Evolutionary conservation across 495 filamentous ascomycete species (phyloP).

Genomic region (Lentithecium fluviatile): DNA sequence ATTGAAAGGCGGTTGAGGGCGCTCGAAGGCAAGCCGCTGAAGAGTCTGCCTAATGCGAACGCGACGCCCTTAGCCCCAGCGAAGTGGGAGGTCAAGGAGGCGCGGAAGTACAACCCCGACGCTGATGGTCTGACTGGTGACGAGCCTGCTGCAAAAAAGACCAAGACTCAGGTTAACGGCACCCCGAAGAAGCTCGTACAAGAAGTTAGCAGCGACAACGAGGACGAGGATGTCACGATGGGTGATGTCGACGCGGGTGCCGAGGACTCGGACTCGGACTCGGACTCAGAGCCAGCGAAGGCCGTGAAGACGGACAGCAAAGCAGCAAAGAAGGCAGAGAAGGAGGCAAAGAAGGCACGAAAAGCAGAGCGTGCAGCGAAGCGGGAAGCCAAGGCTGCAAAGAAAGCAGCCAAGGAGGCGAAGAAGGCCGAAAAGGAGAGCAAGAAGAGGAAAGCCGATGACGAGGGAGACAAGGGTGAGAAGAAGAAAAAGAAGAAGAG

Average conservation of each 20-base stretch:
- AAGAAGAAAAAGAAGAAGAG: constrained; percentile 49
- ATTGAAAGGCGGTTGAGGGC: constrained; percentile 81
- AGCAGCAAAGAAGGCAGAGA: constrained; percentile 48
- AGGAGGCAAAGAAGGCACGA: constrained; percentile 51
- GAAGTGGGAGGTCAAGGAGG: constrained; percentile 91
- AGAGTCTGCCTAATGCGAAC: constrained; percentile 70
- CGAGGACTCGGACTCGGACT: constrained; percentile 25
- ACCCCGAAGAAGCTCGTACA: constrained; percentile 24
- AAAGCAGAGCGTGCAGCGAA: constrained; percentile 61
- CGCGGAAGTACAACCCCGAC: constrained; percentile 93
- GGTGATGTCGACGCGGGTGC: constrained; percentile 27
- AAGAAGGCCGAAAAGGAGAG: constrained; percentile 27
- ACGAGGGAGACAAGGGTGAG: constrained; percentile 28
- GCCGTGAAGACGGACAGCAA: constrained; percentile 48
- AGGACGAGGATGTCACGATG: constrained; percentile 25
- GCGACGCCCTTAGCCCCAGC: constrained; percentile 59
- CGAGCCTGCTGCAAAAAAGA: constrained; percentile 56
- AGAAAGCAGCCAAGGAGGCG: constrained; percentile 59
- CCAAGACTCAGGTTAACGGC: constrained; percentile 28
- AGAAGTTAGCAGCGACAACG: constrained; percentile 33
- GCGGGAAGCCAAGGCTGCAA: constrained; percentile 74
- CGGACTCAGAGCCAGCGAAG: constrained; percentile 36
- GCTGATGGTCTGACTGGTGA: constrained; percentile 80
- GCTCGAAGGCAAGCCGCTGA: constrained; percentile 88
- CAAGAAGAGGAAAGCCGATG: constrained; percentile 38